Percentiles rank a stretch among this genome's conserved stretches.
Evolutionary conservation across 164 flowering plant genomes (phyloP).

Genomic region (Berberis vulgaris): DNA sequence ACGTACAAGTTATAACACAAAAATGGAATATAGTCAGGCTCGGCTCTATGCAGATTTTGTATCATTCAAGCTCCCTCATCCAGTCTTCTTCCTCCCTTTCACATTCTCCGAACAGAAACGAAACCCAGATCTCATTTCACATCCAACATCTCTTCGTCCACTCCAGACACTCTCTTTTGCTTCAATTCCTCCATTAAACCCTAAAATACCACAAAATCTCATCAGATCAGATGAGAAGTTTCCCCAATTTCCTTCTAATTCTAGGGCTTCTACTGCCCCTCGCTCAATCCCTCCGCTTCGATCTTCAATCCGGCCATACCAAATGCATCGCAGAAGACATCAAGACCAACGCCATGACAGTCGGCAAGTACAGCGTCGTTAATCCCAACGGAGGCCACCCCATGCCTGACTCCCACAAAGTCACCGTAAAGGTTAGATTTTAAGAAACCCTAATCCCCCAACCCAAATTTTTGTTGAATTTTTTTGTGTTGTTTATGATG

Average conservation of each 20-base stretch:
- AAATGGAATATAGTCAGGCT: no score
- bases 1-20: no score
- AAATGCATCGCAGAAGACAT: slow-evolving; percentile 79
- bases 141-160: no score
- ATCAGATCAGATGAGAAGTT: not conserved
- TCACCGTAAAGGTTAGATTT: slow-evolving; percentile 23
- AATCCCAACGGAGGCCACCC: slow-evolving; percentile 40
- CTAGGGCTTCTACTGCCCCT: slow-evolving; percentile 7
- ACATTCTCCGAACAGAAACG: no score
- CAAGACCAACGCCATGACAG: slow-evolving; percentile 49
- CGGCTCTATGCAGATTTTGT: no score
- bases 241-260: slow-evolving; percentile 3
- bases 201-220: no score
- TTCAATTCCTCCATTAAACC: no score
- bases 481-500: not conserved
- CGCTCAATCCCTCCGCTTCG: slow-evolving; percentile 49
- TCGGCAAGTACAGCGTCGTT: slow-evolving; percentile 52
- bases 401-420: slow-evolving; percentile 43
- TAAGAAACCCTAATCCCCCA: not conserved
- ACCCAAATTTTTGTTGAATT: not conserved
- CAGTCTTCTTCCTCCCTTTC: no score
- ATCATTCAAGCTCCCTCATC: no score
- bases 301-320: slow-evolving; percentile 45
- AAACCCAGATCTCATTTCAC: no score
- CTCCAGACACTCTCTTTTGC: no score